These are phyloP conservation scores for Lentithecium fluviatile DNA, from an alignment of 495 filamentous ascomycete genomes.

Conservation along the genomic window DNA sequence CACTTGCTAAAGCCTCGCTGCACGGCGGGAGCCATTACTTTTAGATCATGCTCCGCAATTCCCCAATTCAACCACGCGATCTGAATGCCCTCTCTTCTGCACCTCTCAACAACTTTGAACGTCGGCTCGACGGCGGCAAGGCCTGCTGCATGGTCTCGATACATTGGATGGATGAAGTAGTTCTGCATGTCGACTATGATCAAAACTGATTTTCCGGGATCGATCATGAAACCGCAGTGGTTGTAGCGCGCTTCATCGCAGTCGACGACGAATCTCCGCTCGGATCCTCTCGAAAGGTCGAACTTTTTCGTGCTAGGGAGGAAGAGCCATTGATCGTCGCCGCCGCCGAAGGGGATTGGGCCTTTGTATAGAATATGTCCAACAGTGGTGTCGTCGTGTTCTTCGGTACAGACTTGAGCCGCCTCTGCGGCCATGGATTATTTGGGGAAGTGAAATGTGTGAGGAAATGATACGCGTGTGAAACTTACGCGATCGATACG, in stretches of 20 bases:
- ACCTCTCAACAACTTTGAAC: conserved; percentile 45
- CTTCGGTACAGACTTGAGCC: conserved; percentile 2
- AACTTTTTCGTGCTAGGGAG: conserved; percentile 35
- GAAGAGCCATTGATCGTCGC: conserved; percentile 37
- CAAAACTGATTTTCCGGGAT: conserved; percentile 45
- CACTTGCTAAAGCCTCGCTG: conserved; percentile 50
- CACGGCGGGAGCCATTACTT: conserved; percentile 50
- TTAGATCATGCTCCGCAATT: conserved; percentile 52
- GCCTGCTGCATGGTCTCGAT: conserved; percentile 38
- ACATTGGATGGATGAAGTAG: conserved; percentile 53
- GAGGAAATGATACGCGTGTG: not conserved
- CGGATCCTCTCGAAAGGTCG: conserved; percentile 36
- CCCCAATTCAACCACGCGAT: conserved; percentile 64
- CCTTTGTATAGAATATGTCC: not conserved
- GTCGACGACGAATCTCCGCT: conserved; percentile 30
- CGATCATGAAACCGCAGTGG: conserved; percentile 38
- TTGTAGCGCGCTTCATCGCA: conserved; percentile 37
- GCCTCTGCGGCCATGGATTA: conserved; percentile 5
- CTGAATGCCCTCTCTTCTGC: conserved; percentile 49
- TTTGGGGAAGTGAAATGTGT: not conserved
- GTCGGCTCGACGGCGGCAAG: conserved; percentile 40
- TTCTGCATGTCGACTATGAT: conserved; percentile 64
- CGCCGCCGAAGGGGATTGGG: conserved; percentile 26
- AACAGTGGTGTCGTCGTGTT: not conserved
- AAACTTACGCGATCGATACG: not conserved